phyloP scores from a whole-genome alignment of 2,329 filamentous ascomycete genomes.

The Penicillium vulpinum region DNA sequence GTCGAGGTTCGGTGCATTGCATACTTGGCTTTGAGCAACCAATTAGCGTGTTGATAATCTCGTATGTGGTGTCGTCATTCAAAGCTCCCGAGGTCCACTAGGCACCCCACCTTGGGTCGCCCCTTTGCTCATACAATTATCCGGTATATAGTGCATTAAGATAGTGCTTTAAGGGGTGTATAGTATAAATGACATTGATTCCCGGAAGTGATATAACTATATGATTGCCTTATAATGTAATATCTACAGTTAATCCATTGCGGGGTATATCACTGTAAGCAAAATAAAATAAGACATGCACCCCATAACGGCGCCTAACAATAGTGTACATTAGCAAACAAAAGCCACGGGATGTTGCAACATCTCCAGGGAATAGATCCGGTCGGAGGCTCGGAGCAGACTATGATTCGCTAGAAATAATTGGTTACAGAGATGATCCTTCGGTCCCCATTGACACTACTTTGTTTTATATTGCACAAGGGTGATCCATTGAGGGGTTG shows the following conservation, averaged over 20 bases:
- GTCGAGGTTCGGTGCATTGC: too few species aligned
- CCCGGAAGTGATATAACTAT: neutral
- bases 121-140: neutral
- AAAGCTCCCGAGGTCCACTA: neutral
- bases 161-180: too few species aligned
- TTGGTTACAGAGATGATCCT: neutral
- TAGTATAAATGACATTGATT: neutral
- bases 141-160: neutral
- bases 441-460: neutral
- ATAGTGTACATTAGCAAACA: neutral
- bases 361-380: constrained; percentile 2
- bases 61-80: neutral
- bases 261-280: neutral
- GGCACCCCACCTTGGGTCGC: too few species aligned
- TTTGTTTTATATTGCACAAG: neutral
- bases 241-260: neutral
- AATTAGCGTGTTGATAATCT: neutral
- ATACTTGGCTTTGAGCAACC: neutral
- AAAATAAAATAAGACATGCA: too few species aligned
- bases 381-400: constrained; percentile 18
- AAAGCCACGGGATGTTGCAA: neutral
- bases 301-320: neutral
- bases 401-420: constrained; percentile 13
- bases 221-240: neutral
- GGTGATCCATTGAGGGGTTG: neutral